phyloP scores from a whole-genome alignment of 2,329 filamentous ascomycete species.

The Aspergillus novoparasiticus region DNA sequence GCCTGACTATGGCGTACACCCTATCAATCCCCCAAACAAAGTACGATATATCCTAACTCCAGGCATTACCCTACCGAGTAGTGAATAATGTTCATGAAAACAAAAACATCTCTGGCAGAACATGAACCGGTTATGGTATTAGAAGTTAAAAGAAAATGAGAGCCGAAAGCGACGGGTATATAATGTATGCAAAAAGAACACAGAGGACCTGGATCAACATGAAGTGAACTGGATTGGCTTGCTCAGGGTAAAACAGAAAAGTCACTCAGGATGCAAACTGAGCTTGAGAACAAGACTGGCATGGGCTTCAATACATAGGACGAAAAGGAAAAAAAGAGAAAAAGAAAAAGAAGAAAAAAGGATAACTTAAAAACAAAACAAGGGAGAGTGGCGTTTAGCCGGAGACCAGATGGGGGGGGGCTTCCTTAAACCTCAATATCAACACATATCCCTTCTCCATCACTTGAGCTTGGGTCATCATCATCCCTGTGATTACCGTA shows the following conservation, averaged over 20 bases:
- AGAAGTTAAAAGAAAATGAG: not conserved
- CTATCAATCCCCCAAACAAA: not conserved
- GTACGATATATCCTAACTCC: not conserved
- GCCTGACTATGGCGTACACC: not conserved
- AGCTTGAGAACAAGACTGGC: not conserved
- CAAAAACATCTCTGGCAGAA: not conserved
- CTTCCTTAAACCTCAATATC: slow-evolving; percentile 40
- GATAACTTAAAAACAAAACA: not conserved
- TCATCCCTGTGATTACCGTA: slow-evolving; percentile 29
- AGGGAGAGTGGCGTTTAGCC: not conserved
- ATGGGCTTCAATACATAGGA: not conserved
- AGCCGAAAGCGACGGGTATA: not conserved
- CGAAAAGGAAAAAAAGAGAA: slow-evolving; percentile 11
- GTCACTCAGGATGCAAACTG: not conserved
- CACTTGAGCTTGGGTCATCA: slow-evolving; percentile 40
- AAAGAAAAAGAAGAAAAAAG: not conserved
- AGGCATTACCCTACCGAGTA: not conserved
- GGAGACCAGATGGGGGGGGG: not conserved
- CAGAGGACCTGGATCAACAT: not conserved
- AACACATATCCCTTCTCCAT: slow-evolving; percentile 40
- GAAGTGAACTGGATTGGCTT: not conserved
- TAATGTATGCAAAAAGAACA: not conserved
- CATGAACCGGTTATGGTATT: not conserved
- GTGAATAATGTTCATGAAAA: not conserved
- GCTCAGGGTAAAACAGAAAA: not conserved